Evolutionary conservation across 257 asterid genomes (phyloP).

Genomic region (Solanum bulbocastanum): DNA sequence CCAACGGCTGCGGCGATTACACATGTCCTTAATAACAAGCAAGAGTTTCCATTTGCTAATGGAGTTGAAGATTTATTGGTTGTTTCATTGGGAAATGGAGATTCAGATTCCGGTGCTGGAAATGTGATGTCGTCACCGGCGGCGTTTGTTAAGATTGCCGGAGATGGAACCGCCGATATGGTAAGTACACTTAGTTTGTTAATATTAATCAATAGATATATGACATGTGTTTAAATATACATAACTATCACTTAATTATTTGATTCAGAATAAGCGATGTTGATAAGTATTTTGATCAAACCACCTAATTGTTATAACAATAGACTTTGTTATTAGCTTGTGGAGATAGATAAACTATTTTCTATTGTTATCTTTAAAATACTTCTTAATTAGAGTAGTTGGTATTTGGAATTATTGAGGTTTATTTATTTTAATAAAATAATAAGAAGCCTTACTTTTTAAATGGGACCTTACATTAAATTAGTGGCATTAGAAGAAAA

Average conservation of each 20-base stretch:
- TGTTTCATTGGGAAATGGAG: constrained; percentile 57
- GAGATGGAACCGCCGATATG: constrained; percentile 85
- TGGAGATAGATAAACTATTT: not conserved
- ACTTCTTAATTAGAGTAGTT: not conserved
- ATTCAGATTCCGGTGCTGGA: constrained; percentile 11
- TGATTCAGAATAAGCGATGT: not conserved
- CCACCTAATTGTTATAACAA: fast-evolving
- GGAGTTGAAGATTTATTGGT: constrained; percentile 59
- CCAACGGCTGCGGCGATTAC: constrained; percentile 85
- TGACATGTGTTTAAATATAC: not conserved
- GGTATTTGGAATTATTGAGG: not conserved
- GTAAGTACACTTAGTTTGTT: constrained; percentile 13
- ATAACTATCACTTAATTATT: not conserved
- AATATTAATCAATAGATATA: not conserved
- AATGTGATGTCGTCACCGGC: constrained; percentile 8
- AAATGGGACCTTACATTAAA: not conserved
- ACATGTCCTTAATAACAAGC: constrained; percentile 76
- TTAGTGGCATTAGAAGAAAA: not conserved
- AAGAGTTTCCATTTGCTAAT: constrained; percentile 68
- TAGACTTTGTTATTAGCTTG: not conserved
- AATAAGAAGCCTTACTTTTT: not conserved
- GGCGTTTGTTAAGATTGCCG: constrained; percentile 43
- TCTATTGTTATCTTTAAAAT: not conserved
- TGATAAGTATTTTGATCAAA: not conserved
- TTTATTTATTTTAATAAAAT: not conserved